A percentile compares a stretch with the other conserved stretches of the same genome.
Conservation (phyloP, 371 early-diverging fungal genomes). For the Saksenaea oblongispora region DNA sequence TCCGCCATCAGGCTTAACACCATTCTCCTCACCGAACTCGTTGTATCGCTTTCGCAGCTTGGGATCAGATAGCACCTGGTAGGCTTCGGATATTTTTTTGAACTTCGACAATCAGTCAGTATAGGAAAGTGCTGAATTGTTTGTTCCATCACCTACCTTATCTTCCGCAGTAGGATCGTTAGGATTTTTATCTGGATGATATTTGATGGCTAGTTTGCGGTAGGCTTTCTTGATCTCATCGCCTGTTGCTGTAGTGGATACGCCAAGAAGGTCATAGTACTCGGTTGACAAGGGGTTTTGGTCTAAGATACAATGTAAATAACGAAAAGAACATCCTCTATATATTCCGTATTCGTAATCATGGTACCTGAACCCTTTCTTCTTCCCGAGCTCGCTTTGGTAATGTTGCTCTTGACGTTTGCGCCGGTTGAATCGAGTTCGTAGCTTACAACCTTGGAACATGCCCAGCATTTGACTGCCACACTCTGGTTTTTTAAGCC, state of each 20-base stretch:
- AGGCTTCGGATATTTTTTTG: slow-evolving; percentile 93
- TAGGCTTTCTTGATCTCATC: slow-evolving; percentile 95
- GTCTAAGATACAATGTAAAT: slow-evolving; percentile 38
- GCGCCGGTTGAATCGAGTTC: slow-evolving; percentile 48
- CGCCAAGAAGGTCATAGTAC: slow-evolving; percentile 88
- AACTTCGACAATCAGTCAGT: slow-evolving; percentile 83
- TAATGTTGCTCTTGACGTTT: slow-evolving; percentile 26
- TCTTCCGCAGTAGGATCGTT: slow-evolving; percentile 83
- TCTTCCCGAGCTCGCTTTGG: slow-evolving; percentile 31
- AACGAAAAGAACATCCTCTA: not conserved
- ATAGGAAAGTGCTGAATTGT: slow-evolving; percentile 89
- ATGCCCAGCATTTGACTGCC: slow-evolving; percentile 57
- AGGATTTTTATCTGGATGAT: slow-evolving; percentile 95
- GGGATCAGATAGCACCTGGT: slow-evolving; percentile 90
- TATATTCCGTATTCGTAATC: slow-evolving; percentile 14
- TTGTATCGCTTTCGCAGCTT: slow-evolving; percentile 86
- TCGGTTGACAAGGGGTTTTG: slow-evolving; percentile 77
- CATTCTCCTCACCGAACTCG: slow-evolving; percentile 73
- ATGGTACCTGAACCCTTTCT: slow-evolving; percentile 54
- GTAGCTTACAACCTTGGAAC: slow-evolving; percentile 47
- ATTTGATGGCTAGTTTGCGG: slow-evolving; percentile 87
- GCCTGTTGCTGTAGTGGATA: slow-evolving; percentile 79
- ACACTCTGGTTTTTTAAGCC: slow-evolving; percentile 26
- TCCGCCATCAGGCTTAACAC: slow-evolving; percentile 70
- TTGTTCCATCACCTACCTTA: slow-evolving; percentile 76